Conservation (phyloP, 1,284 basidiomycete species). For the Psilocybe mexicana region DNA sequence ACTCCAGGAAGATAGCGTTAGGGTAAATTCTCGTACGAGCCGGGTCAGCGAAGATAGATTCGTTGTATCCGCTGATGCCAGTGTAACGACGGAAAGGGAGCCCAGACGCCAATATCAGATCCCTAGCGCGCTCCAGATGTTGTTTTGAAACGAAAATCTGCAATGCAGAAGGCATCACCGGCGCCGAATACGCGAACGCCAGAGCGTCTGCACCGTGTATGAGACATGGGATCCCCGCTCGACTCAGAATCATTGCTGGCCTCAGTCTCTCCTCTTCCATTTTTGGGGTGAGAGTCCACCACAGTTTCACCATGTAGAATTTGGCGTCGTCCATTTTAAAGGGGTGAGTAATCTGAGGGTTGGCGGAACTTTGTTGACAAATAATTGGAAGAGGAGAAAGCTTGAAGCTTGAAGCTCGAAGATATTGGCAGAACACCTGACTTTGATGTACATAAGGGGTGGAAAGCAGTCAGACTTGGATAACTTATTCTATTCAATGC, state of each 20-base stretch:
- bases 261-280: not conserved
- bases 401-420: too few species aligned
- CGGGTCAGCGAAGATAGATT: not conserved
- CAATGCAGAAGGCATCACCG: not conserved
- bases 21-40: not conserved
- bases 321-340: too few species aligned
- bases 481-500: too few species aligned
- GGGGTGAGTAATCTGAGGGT: too few species aligned
- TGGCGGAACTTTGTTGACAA: too few species aligned
- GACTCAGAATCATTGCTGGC: not conserved
- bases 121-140: not conserved
- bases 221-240: not conserved
- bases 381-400: too few species aligned
- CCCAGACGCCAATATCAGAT: not conserved
- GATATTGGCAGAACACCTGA: too few species aligned
- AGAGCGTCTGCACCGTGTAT: slow-evolving; percentile 4
- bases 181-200: not conserved
- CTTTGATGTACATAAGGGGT: too few species aligned
- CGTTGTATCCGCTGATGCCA: not conserved
- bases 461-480: too few species aligned
- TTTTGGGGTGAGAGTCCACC: too few species aligned
- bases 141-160: not conserved
- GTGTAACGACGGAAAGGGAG: not conserved
- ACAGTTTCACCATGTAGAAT: too few species aligned
- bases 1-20: not conserved